Base-by-base conservation (phyloP, 1,139 yeast species). In the Geotrichum candidum region DNA sequence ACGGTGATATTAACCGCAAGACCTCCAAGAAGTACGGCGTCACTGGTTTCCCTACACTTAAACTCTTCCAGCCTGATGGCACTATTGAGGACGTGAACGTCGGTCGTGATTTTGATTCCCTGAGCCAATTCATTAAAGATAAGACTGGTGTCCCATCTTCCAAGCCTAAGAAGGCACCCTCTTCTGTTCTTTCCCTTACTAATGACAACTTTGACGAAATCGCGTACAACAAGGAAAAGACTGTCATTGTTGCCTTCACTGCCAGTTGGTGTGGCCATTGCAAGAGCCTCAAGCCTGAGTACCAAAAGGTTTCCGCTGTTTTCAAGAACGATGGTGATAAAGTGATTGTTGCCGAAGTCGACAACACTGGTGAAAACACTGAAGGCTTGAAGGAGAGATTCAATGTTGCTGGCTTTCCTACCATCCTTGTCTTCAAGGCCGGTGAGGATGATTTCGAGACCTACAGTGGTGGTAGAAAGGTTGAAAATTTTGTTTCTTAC, bases 201-300 rank as follows among this genome's bases (percentile, higher is more conserved):
- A 71, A 69, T 54, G 62, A 59, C 29, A 65, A 63, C 58, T 68
- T 73, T 56, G 72, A 66, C 54, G 56, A 65, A 54, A 18, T 58
- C 13, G 66, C 59, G 3, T 57, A 54, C 31, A 63, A 64, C 31
- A 56, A 63, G 23, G 63, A 64, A 41, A 70, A 71, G 65, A 65
- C 70, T 58, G 75, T 73, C 2, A 60, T 74, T 55, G 75, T 74
- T 3, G 70, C 77, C 33, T 87, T 87, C 70, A 87, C 87, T 69
- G 90, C 94, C 50, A 84, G 83, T 61, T 87, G 91, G 92, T 88
- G 96, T 71, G 81, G 88, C 58, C 92, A 88, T 75, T 88, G 95
- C 75, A 83, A 84, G 73, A 80, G 78, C 60, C 74, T 88, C 71
- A 81, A 81, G 71, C 95, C 95, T 9, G 79, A 80, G 4, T 84